Evolutionary conservation across 2,329 filamentous ascomycete species (phyloP).

Genomic region (Orbilia quercus): DNA sequence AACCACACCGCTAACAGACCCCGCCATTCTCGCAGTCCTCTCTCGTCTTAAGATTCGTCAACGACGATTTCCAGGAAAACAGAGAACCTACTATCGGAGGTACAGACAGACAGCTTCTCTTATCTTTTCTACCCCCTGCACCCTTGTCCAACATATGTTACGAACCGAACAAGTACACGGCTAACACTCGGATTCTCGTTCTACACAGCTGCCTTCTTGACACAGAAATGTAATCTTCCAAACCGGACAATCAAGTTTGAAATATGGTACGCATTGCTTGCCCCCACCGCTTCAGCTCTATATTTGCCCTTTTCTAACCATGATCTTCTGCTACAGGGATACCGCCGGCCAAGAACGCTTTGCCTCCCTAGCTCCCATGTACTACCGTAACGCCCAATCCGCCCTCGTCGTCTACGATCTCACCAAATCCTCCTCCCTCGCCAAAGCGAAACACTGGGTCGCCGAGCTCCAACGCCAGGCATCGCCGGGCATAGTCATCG

Average conservation of each 20-base stretch:
- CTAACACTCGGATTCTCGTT: neutral
- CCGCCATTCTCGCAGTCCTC: constrained; percentile 75
- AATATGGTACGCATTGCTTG: constrained; percentile 72
- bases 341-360: constrained; percentile 98
- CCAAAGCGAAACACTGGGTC: constrained; percentile 99
- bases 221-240: constrained; percentile 97
- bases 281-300: neutral
- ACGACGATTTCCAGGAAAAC: constrained; percentile 99
- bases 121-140: constrained; percentile 42
- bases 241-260: constrained; percentile 91
- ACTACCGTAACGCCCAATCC: constrained; percentile 98
- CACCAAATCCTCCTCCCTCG: constrained; percentile 92
- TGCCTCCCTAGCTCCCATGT: constrained; percentile 96
- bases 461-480: constrained; percentile 96
- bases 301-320: neutral
- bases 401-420: constrained; percentile 98
- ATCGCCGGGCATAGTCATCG: constrained; percentile 94
- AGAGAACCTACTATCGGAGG: constrained; percentile 99
- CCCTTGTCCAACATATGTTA: constrained; percentile 26
- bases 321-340: constrained; percentile 68
- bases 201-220: constrained; percentile 86
- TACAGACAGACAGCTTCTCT: constrained; percentile 66
- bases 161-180: constrained; percentile 37
- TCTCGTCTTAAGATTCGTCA: constrained; percentile 96
- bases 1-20: constrained; percentile 47